Conservation (phyloP, 1,284 basidiomycete species). For the Malassezia cuniculi region DNA sequence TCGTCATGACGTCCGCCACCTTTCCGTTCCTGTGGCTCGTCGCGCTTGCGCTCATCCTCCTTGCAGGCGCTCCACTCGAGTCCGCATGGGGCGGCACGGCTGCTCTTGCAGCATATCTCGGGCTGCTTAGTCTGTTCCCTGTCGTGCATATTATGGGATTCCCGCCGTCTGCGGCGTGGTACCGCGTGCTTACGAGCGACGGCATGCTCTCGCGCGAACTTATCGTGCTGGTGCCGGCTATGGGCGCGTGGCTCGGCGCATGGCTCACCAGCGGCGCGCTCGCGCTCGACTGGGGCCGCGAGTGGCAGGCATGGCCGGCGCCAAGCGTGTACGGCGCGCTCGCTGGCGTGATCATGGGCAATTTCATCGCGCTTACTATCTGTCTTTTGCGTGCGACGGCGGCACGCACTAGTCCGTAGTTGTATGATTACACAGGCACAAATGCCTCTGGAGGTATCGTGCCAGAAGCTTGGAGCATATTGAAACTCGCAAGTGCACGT, state of each 20-base stretch:
- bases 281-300: slow-evolving; percentile 13
- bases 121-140: slow-evolving; percentile 9
- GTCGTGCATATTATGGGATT: slow-evolving; percentile 7
- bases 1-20: slow-evolving; percentile 7
- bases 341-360: slow-evolving; percentile 3
- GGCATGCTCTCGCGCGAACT: slow-evolving; percentile 1
- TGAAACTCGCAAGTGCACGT: slow-evolving; percentile 40
- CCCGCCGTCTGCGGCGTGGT: slow-evolving; percentile 8
- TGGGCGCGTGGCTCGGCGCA: slow-evolving; percentile 4
- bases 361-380: background rate
- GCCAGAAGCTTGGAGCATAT: slow-evolving; percentile 15
- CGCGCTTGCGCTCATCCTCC: background rate
- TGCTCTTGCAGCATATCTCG: slow-evolving; percentile 10
- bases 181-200: slow-evolving; percentile 1
- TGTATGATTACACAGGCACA: slow-evolving; percentile 6
- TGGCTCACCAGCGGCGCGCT: background rate
- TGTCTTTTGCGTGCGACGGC: background rate
- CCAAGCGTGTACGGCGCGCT: slow-evolving; percentile 10
- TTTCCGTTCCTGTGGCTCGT: slow-evolving; percentile 8
- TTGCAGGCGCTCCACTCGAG: slow-evolving; percentile 5
- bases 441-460: slow-evolving; percentile 29
- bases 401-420: background rate
- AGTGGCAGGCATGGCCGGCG: slow-evolving; percentile 12
- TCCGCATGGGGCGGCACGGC: background rate
- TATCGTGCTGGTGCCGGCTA: slow-evolving; percentile 5